Evolutionary conservation across 73 alveolate genomes (phyloP).

Genomic region (Blepharisma stoltei): DNA sequence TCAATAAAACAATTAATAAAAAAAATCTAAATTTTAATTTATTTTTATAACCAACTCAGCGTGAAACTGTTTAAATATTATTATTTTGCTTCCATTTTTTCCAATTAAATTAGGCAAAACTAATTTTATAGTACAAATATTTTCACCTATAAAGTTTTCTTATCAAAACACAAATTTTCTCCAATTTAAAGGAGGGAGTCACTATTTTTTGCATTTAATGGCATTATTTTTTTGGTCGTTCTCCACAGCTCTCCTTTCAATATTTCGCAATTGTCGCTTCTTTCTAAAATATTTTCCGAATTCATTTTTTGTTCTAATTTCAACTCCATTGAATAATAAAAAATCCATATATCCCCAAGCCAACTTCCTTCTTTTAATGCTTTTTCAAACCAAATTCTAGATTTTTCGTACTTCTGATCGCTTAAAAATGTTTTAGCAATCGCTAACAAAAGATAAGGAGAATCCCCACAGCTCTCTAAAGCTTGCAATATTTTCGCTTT

Average conservation of each 20-base stretch:
- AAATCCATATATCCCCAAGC: slow-evolving; percentile 85
- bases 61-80: no score
- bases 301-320: slow-evolving; percentile 24
- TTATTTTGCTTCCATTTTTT: no score
- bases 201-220: no score
- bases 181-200: no score
- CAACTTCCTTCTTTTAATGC: slow-evolving; percentile 55
- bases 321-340: slow-evolving; percentile 37
- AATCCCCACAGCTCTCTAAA: slow-evolving; percentile 54
- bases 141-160: no score
- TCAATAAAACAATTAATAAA: no score
- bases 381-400: slow-evolving; percentile 67
- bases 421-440: slow-evolving; percentile 62
- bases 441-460: slow-evolving; percentile 53
- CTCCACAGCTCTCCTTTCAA: slow-evolving; percentile 27
- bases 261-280: slow-evolving; percentile 4
- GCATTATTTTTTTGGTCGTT: neutral
- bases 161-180: no score
- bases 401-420: slow-evolving; percentile 72
- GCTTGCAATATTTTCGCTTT: slow-evolving; percentile 65
- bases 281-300: slow-evolving; percentile 5
- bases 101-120: no score
- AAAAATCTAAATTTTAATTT: no score
- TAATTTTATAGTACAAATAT: no score
- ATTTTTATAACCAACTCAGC: no score